Conservation (phyloP, 345 rosid species). For the Turnera subulata region DNA sequence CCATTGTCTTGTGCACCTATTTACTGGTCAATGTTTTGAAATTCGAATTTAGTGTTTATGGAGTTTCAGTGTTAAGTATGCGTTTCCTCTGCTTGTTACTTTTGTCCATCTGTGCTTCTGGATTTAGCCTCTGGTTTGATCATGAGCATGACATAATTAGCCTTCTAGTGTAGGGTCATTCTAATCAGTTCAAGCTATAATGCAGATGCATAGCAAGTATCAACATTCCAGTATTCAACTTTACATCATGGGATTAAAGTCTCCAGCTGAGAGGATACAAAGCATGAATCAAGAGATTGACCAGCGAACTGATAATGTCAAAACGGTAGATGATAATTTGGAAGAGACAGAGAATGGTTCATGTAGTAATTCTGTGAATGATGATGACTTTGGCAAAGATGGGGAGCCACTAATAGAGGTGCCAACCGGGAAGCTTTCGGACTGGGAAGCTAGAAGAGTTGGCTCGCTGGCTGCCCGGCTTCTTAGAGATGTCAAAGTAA, state of each 20-base stretch:
- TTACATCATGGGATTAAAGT: slow-evolving; percentile 60
- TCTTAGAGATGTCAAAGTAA: slow-evolving; percentile 68
- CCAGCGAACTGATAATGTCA: slow-evolving; percentile 26
- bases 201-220: slow-evolving; percentile 79
- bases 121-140: background rate
- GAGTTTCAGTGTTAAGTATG: background rate
- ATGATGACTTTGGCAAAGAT: slow-evolving; percentile 15
- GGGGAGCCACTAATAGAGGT: slow-evolving; percentile 25
- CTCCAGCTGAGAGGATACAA: slow-evolving; percentile 26
- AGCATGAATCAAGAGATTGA: slow-evolving; percentile 11
- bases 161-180: background rate
- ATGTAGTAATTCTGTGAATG: too few relatives aligned
- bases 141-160: background rate
- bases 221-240: slow-evolving; percentile 90
- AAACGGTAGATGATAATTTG: slow-evolving; percentile 17
- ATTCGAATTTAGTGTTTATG: too few relatives aligned
- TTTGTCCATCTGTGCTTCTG: background rate
- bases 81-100: background rate
- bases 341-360: slow-evolving; percentile 17
- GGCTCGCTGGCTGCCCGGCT: slow-evolving; percentile 92
- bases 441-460: slow-evolving; percentile 87
- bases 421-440: slow-evolving; percentile 52
- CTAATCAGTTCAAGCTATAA: background rate
- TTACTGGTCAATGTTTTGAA: too few relatives aligned
- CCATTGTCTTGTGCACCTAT: too few relatives aligned